Evolutionary conservation across 1,284 basidiomycete species (phyloP).

Genomic region (Cutaneotrichosporon dermatis): DNA sequence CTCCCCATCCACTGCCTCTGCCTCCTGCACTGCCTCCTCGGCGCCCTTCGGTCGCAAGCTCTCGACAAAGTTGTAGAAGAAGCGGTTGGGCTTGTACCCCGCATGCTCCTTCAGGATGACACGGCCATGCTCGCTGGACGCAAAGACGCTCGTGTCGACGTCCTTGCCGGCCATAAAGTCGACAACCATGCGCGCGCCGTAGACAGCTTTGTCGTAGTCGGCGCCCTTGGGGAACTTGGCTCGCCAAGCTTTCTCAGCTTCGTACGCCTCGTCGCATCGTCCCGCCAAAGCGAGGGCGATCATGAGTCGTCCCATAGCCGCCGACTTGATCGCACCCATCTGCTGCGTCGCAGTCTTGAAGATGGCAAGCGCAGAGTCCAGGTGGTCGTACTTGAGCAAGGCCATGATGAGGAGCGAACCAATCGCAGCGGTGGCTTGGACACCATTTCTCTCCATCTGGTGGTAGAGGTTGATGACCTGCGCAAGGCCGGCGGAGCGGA

Average conservation of each 20-base stretch:
- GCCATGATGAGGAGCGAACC: conserved; percentile 21
- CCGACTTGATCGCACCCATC: conserved; percentile 18
- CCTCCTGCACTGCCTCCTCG: neutral
- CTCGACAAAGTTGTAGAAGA: conserved; percentile 9
- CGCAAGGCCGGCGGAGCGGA: conserved; percentile 13
- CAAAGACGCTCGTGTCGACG: conserved; percentile 22
- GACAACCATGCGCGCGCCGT: conserved; percentile 31
- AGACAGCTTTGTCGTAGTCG: conserved; percentile 26
- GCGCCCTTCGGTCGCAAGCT: neutral
- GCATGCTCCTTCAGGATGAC: neutral
- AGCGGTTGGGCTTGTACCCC: conserved; percentile 11
- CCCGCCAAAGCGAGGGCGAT: conserved; percentile 21
- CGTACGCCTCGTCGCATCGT: conserved; percentile 23
- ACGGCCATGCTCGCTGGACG: neutral
- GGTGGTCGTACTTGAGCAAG: conserved; percentile 22
- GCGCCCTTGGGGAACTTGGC: neutral
- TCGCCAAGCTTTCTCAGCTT: conserved; percentile 27
- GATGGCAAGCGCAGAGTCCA: conserved; percentile 21
- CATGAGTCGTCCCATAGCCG: conserved; percentile 32
- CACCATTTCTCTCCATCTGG: conserved; percentile 19
- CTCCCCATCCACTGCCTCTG: neutral
- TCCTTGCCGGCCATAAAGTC: conserved; percentile 27
- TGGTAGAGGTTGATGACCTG: conserved; percentile 24
- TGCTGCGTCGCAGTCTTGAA: conserved; percentile 18
- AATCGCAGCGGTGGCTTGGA: conserved; percentile 14